These are phyloP conservation scores for Quercus mongolica DNA, from an alignment of 306 rosid genomes.

Conservation along the genomic window DNA sequence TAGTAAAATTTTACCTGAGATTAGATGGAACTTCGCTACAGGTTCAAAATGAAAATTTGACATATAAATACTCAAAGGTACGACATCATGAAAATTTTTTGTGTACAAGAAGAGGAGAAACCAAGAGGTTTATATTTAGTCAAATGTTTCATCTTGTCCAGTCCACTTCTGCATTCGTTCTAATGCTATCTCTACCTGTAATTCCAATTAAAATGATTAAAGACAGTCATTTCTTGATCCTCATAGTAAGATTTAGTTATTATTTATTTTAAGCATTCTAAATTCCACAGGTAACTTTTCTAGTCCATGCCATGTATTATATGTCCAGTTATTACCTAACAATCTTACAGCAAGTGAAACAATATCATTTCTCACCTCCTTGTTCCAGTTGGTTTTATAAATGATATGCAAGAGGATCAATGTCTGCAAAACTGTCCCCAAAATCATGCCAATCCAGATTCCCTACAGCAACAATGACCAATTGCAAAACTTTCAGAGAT, in stretches of 20 bases:
- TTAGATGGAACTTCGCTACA: too few species aligned
- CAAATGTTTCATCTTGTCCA: slow-evolving; percentile 40
- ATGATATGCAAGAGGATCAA: slow-evolving; percentile 52
- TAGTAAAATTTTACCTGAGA: too few species aligned
- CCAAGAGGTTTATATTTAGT: background rate
- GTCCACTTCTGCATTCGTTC: slow-evolving; percentile 75
- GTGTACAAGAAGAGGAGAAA: background rate
- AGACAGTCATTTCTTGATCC: background rate
- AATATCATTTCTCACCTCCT: slow-evolving; percentile 49
- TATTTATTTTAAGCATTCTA: background rate
- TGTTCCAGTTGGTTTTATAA: slow-evolving; percentile 78
- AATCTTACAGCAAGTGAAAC: background rate
- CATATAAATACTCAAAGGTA: background rate
- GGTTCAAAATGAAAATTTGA: too few species aligned
- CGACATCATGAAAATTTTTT: background rate
- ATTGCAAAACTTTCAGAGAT: background rate
- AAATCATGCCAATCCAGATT: slow-evolving; percentile 91
- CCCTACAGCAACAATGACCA: slow-evolving; percentile 51
- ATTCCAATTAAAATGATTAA: background rate
- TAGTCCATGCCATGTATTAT: background rate
- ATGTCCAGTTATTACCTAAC: background rate
- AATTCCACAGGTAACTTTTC: background rate
- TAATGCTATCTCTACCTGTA: slow-evolving; percentile 81
- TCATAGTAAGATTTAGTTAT: background rate
- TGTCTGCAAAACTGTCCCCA: slow-evolving; percentile 83